These are phyloP conservation scores for Dioscorea zingiberensis DNA, from an alignment of 106 monocot genomes.

Conservation along the genomic window DNA sequence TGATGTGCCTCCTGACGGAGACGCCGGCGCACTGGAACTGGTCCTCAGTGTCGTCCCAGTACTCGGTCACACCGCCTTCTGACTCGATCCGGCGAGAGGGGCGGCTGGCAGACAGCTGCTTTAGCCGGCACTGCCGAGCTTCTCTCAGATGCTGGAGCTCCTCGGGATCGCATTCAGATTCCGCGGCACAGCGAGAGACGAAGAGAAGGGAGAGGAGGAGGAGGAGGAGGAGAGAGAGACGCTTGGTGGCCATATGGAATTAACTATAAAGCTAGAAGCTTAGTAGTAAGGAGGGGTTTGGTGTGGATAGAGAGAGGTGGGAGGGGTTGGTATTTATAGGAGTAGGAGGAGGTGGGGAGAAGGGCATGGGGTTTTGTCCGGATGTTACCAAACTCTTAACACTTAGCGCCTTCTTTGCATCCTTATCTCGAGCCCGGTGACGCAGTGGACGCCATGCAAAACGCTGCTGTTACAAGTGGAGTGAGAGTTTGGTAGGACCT, in stretches of 20 bases:
- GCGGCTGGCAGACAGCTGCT: not conserved
- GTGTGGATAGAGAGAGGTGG: not conserved
- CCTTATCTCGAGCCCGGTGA: no score
- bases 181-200: not conserved
- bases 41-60: slow-evolving; percentile 2
- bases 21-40: slow-evolving; percentile 16
- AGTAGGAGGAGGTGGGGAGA: not conserved
- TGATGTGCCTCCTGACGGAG: not conserved
- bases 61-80: slow-evolving; percentile 8
- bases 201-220: not conserved
- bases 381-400: not conserved
- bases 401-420: no score
- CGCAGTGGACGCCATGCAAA: no score
- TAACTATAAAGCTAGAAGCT: not conserved
- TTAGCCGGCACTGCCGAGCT: not conserved
- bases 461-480: no score
- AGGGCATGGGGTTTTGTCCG: not conserved
- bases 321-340: not conserved
- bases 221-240: not conserved
- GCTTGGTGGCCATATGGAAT: not conserved
- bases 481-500: no score
- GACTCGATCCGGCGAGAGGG: slow-evolving; percentile 9
- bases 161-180: not conserved
- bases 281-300: not conserved
- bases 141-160: not conserved